Evolutionary conservation across 2,329 filamentous ascomycete genomes (phyloP), one percentile per base, ranked within the genome.

Genomic region (Paracoccidioides brasiliensis): DNA sequence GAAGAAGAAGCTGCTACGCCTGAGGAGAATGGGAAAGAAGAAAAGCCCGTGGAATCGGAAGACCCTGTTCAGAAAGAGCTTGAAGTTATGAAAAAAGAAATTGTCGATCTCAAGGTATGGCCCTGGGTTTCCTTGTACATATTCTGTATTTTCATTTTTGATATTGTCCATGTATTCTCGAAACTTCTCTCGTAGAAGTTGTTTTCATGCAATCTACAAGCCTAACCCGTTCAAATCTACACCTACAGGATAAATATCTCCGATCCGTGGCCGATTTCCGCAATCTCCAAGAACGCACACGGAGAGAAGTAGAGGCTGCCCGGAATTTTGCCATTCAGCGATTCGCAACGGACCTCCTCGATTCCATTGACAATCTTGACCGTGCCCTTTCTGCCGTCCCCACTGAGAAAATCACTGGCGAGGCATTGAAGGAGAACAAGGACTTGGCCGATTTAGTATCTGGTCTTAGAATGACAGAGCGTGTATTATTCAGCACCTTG

Each of bases 281-380:
- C 70, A 98, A 97, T 76, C 86, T 98, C 53, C 91, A 97, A 77
- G 89, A 96, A 68, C 88, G 93, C 68, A 95, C 89, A 45, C 81
- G 85, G 71, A 89, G 93, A 68, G 93, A 98, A 64, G 85, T 94
- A 70, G 88, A 93, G 73, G 75, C 81, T 22, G 88, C 91, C 22
- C 85, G 85, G 64, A 88, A 95, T 74, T 98, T 95, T 66, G 93
- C 91, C 66, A 93, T 98, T 67, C 89, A 95, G 70, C 77, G 85
- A 63, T 97, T 98, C 74, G 89, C 91, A 67, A 86, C 89, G 72
- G 93, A 98, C 74, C 84, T 98, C 48, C 82, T 97, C 64, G 93
- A 98, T 71, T 89, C 83, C 67, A 84, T 98, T 67, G 93, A 98
- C 76, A 98, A 97, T 79, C 84, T 98, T 61, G 93, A 98, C 74